phyloP scores from a whole-genome alignment of 2,329 filamentous ascomycete species.

The Bipolaris sorokiniana region DNA sequence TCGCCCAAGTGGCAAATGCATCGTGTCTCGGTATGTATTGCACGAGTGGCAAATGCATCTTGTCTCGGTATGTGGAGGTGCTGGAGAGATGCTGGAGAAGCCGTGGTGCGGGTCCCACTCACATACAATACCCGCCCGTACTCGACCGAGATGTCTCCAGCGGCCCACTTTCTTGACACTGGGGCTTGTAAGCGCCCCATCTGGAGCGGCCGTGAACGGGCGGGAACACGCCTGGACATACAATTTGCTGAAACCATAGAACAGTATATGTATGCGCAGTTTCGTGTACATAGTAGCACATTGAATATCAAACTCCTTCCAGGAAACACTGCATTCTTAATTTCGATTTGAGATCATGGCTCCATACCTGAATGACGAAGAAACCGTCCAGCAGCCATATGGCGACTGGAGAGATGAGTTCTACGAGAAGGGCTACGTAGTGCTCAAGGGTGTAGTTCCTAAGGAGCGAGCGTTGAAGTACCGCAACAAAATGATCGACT shows the following conservation, averaged over 20 bases:
- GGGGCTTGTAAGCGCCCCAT: slow-evolving; percentile 1
- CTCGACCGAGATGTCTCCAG: slow-evolving; percentile 10
- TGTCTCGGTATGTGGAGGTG: slow-evolving; percentile 7
- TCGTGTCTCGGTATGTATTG: slow-evolving; percentile 3
- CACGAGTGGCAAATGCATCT: not conserved
- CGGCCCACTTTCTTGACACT: not conserved
- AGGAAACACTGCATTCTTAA: not conserved
- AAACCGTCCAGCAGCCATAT: slow-evolving; percentile 8
- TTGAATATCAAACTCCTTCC: not conserved
- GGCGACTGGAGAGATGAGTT: slow-evolving; percentile 44
- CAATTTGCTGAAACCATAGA: not conserved
- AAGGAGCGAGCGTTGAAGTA: slow-evolving; percentile 37
- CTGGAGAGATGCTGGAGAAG: slow-evolving; percentile 2
- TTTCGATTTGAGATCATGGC: slow-evolving; percentile 4
- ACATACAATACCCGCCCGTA: slow-evolving; percentile 5
- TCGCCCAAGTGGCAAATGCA: not conserved
- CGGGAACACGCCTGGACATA: not conserved
- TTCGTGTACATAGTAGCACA: not conserved
- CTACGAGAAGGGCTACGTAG: slow-evolving; percentile 35
- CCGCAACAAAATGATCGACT: slow-evolving; percentile 38
- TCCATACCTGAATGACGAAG: slow-evolving; percentile 7
- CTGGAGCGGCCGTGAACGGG: slow-evolving; percentile 15
- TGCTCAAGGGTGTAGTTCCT: slow-evolving; percentile 34
- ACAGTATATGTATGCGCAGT: slow-evolving; percentile 3
- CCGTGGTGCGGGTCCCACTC: not conserved